A percentile compares a stretch with the other conserved stretches of the same genome.
Evolutionary conservation across 148 eudicot genomes (phyloP).

Genomic region (Chenopodium quinoa): DNA sequence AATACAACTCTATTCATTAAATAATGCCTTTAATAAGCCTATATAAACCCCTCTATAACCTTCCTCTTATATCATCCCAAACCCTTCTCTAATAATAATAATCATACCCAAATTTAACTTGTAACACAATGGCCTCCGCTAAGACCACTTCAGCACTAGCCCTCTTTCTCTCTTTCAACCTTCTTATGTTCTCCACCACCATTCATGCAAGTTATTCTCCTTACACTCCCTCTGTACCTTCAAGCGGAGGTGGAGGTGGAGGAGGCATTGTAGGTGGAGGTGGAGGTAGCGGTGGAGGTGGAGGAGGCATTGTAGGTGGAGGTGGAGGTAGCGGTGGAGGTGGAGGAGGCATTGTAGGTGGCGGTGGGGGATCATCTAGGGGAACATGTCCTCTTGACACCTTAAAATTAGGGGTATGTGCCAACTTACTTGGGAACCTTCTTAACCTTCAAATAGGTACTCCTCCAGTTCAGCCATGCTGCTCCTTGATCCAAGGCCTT

Average conservation of each 20-base stretch:
- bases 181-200: not conserved
- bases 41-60: not conserved
- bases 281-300: no score
- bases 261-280: no score
- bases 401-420: slow-evolving; percentile 57
- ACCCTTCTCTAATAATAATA: not conserved
- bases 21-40: not conserved
- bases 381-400: slow-evolving; percentile 50
- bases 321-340: no score
- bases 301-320: no score
- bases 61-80: not conserved
- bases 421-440: slow-evolving; percentile 38
- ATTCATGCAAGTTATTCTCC: not conserved
- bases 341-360: not conserved
- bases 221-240: slow-evolving; percentile 1
- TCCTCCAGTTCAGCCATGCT: slow-evolving; percentile 53
- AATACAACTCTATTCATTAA: not conserved
- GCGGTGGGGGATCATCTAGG: not conserved
- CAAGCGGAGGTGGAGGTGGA: not conserved
- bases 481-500: slow-evolving; percentile 50
- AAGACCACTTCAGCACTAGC: not conserved
- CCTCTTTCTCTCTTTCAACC: not conserved
- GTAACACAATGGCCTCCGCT: slow-evolving; percentile 9
- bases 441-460: slow-evolving; percentile 33
- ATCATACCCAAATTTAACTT: not conserved